These are phyloP conservation scores for Podila minutissima DNA, from an alignment of 192 early-diverging fungal species.

Conservation along the genomic window DNA sequence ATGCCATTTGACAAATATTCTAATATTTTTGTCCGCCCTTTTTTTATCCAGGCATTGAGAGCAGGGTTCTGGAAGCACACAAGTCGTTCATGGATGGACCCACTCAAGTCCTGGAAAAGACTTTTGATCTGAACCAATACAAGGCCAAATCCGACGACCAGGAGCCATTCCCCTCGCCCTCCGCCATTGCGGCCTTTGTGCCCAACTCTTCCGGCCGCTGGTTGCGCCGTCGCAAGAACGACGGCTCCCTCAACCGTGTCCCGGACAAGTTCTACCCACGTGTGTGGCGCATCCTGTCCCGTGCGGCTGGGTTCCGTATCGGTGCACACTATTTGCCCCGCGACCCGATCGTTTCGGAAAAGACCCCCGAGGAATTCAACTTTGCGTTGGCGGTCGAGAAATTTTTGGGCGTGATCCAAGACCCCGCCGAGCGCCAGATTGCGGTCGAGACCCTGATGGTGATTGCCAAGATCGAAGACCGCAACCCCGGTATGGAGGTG, in stretches of 20 bases:
- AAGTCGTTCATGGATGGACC: slow-evolving; percentile 62
- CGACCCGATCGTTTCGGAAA: slow-evolving; percentile 85
- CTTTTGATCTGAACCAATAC: slow-evolving; percentile 59
- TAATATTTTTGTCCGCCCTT: background rate
- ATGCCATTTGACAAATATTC: background rate
- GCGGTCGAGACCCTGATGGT: slow-evolving; percentile 76
- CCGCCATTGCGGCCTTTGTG: slow-evolving; percentile 52
- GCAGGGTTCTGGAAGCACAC: slow-evolving; percentile 67
- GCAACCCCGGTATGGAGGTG: slow-evolving; percentile 66
- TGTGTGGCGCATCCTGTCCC: slow-evolving; percentile 76
- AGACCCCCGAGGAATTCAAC: slow-evolving; percentile 86
- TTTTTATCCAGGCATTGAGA: slow-evolving; percentile 31
- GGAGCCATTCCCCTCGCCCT: slow-evolving; percentile 22
- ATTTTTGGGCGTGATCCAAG: slow-evolving; percentile 75
- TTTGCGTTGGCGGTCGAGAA: slow-evolving; percentile 83
- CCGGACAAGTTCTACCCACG: slow-evolving; percentile 81
- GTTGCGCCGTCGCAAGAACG: slow-evolving; percentile 81
- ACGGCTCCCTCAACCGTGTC: slow-evolving; percentile 87
- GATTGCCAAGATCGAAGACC: slow-evolving; percentile 70
- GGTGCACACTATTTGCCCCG: slow-evolving; percentile 66
- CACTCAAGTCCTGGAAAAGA: slow-evolving; percentile 63
- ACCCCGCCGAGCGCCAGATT: slow-evolving; percentile 85
- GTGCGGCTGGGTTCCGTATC: slow-evolving; percentile 67
- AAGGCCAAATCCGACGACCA: slow-evolving; percentile 46
- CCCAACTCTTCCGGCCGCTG: slow-evolving; percentile 68